Percentiles rank a stretch among this genome's conserved stretches.
These are phyloP conservation scores for Verticillium nonalfalfae DNA, from an alignment of 2,329 filamentous ascomycete genomes.

Conservation along the genomic window DNA sequence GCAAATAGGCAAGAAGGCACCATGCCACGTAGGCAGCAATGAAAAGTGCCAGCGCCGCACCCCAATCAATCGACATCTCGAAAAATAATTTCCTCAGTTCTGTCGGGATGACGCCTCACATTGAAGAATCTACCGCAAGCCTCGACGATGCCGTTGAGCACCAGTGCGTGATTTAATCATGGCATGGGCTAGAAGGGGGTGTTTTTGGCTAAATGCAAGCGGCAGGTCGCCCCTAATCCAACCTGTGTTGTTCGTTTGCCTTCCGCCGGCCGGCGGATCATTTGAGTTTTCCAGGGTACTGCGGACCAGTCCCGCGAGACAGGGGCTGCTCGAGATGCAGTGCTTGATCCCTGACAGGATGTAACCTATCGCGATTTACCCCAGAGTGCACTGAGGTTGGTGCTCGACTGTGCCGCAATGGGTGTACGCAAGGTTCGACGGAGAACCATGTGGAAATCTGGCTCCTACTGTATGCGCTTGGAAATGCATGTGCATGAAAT, in stretches of 20 bases:
- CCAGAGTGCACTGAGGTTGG: background rate
- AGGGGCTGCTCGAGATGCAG: background rate
- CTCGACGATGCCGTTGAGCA: constrained; percentile 3
- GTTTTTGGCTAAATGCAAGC: background rate
- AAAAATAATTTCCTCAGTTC: background rate
- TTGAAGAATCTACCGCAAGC: background rate
- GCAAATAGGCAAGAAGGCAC: background rate
- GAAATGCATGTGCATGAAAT: no score
- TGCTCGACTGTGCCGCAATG: no score
- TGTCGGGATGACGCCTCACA: background rate
- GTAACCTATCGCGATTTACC: background rate
- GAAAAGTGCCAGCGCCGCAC: background rate
- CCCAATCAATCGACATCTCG: background rate
- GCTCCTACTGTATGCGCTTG: no score
- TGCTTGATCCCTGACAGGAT: background rate
- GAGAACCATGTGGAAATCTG: no score
- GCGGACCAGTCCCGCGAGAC: background rate
- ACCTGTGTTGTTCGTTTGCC: background rate
- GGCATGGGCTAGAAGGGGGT: background rate
- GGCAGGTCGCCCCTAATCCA: background rate
- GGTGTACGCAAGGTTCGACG: no score
- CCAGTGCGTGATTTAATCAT: background rate
- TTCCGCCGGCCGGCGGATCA: background rate
- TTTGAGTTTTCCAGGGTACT: background rate
- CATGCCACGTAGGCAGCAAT: background rate